phyloP scores from a whole-genome alignment of 2,329 filamentous ascomycete species.

The Phoma sp. region DNA sequence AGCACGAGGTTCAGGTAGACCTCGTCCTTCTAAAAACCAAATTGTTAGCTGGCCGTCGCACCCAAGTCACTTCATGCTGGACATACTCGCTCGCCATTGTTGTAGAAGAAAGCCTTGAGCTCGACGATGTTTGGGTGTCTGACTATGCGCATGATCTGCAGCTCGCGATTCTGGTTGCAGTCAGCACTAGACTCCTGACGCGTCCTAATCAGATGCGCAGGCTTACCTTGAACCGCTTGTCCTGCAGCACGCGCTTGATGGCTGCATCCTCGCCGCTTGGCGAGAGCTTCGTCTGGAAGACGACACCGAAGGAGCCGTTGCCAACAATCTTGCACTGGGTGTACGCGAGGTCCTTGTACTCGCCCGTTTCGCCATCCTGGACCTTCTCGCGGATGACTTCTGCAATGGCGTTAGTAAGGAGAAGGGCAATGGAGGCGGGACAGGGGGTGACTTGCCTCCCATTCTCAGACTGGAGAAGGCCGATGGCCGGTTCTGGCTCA shows the following conservation, averaged over 20 bases:
- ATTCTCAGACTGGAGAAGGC: slow-evolving; percentile 89
- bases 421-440: slow-evolving; percentile 1
- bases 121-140: slow-evolving; percentile 98
- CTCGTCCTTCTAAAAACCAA: slow-evolving; percentile 72
- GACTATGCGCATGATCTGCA: slow-evolving; percentile 99
- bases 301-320: slow-evolving; percentile 97
- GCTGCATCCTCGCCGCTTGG: slow-evolving; percentile 98
- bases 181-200: slow-evolving; percentile 32
- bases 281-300: slow-evolving; percentile 98
- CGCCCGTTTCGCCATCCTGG: slow-evolving; percentile 95
- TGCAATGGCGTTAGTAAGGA: slow-evolving; percentile 54
- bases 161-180: slow-evolving; percentile 81
- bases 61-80: slow-evolving; percentile 15
- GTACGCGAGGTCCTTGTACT: slow-evolving; percentile 96
- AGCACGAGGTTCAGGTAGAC: slow-evolving; percentile 98
- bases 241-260: slow-evolving; percentile 97
- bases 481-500: slow-evolving; percentile 92
- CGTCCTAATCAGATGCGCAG: slow-evolving; percentile 22
- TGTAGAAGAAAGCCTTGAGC: slow-evolving; percentile 99
- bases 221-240: slow-evolving; percentile 98
- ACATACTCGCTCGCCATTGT: slow-evolving; percentile 93
- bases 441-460: slow-evolving; percentile 77
- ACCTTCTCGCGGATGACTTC: slow-evolving; percentile 99
- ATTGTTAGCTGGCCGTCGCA: slow-evolving; percentile 39
- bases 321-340: slow-evolving; percentile 99